Base-by-base conservation (phyloP, 345 rosid genomes). In the Salix viminalis region DNA sequence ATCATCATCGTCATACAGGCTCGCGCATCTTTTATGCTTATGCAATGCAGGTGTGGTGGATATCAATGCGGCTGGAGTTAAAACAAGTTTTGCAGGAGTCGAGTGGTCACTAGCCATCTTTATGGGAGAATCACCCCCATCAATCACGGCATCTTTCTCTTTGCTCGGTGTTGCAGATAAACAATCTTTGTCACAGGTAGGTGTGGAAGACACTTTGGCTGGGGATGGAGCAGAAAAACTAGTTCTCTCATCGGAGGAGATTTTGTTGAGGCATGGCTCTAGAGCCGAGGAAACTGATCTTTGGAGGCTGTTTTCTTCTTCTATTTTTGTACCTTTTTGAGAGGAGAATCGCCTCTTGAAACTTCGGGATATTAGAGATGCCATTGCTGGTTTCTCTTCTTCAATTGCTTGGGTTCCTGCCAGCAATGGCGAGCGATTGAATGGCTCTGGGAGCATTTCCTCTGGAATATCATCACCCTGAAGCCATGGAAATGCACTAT, bases 381-480 rank as follows among this genome's bases (percentile, higher is more conserved):
- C 86, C 42, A 19, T 78, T 4, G 37, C 81, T 32, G 87, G 80
- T 71, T 70, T 82, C 73, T 80, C 80, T 32, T 71, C 73, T 65
- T 48, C 74, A 75, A 50, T 44, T 28, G 44, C 68, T 32, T 12
- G 65, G 36, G 46, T 48, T 67, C 61, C 73, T 1, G 26, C 18
- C 10, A 77, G 48, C 30, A 61, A 58, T 26, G 79, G 26, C 19
- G 52, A 6, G 37, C 58, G 74, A 77, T 84, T 87, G 83, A 86
- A 96, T 3, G 93, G 90, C 79, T 89, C 96, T 2, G 97, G 98
- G 65, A 96, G 88, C 16, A 80, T 76, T 37, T 83, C 96, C 75
- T 88, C 90, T 1, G 97, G 99, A 82, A 96, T 79, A 65, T 90
- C 94, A 76, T 84, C 97, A 71, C 85, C 92, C 98, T 94, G 85